Evolutionary conservation across 208 protist species (phyloP).

Genomic region (Leishmania major): DNA sequence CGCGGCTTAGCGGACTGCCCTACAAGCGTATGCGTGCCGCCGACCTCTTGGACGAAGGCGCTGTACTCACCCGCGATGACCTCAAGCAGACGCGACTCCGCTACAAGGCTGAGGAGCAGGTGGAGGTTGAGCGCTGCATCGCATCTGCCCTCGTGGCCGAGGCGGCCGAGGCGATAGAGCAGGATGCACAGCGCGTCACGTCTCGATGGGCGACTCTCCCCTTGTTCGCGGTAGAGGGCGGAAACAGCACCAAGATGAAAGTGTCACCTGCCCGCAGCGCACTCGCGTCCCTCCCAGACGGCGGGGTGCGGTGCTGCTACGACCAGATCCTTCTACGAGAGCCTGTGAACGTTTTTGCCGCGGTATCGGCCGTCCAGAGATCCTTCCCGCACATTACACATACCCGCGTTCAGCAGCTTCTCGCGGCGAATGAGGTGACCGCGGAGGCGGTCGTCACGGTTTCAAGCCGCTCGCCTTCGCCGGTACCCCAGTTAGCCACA

Average conservation of each 20-base stretch:
- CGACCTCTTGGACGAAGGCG: slow-evolving; percentile 37
- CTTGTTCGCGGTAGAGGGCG: not conserved
- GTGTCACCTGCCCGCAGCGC: not conserved
- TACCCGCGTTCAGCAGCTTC: slow-evolving; percentile 51
- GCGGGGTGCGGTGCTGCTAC: slow-evolving; percentile 25
- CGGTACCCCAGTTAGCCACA: not conserved
- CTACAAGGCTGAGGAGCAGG: slow-evolving; percentile 47
- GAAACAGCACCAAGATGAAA: not conserved
- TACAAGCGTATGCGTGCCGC: slow-evolving; percentile 55
- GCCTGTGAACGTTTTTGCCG: slow-evolving; percentile 51
- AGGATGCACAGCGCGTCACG: slow-evolving; percentile 11
- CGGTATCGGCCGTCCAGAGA: slow-evolving; percentile 36
- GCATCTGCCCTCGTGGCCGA: slow-evolving; percentile 61
- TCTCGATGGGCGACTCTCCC: not conserved
- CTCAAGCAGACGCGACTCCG: slow-evolving; percentile 41
- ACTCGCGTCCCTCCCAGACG: not conserved
- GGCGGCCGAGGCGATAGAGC: slow-evolving; percentile 49
- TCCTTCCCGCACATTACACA: slow-evolving; percentile 65
- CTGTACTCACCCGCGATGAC: slow-evolving; percentile 46
- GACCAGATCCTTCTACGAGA: slow-evolving; percentile 72
- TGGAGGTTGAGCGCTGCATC: slow-evolving; percentile 63
- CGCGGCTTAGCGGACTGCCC: slow-evolving; percentile 63
- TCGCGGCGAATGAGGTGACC: slow-evolving; percentile 62
- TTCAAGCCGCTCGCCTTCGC: not conserved
- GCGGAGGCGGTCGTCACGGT: slow-evolving; percentile 25